Evolutionary conservation across 1,284 basidiomycete genomes (phyloP), one percentile per base, ranked within the genome.

Genomic region (Marasmius sp.): DNA sequence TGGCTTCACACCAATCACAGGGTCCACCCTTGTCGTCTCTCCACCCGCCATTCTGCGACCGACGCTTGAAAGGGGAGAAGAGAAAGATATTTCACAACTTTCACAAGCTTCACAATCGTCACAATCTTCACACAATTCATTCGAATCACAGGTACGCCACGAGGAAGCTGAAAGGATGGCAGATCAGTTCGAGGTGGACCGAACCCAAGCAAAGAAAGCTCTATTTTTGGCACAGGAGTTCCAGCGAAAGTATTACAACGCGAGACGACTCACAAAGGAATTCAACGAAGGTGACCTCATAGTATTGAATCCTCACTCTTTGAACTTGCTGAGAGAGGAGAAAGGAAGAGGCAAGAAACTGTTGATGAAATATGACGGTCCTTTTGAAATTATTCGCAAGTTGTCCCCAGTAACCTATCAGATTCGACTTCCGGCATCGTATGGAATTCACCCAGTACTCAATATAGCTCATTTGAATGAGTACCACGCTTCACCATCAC

Each of bases 251-350:
- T 56, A 49, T 1, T 72, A 71, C 57, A 70, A 73, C 38, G 66
- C 70, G 20, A 66, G 66, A 16, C 52, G 63, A 6, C 43, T 65
- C 0, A 8, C n/a, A 0, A 49, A 22, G 1, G 65, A 72, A 58
- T 72, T 69, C 47, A 63, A 73, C 16, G 68, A 65, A 56, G 70
- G 71, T n/a, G 68, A 73, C 48, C 34, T 59, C 2, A 70, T 72
- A 0, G 54, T 73, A 2, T 22, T 74, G 2, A 72, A 74, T 49
- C 65, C 64, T 0, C 63, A 71, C 34, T 64, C 66, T 3, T 53
- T 74, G 4, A 27, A 61, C 3, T 57, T 71, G 48, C 57, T 68
- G 3, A 38, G 57, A 2, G 50, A 49, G 1, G 63, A 65, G 16
- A 68, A 62, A 49, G 70, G 69, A 0, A 20, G 60, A 18, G 51